These are phyloP conservation scores for Candida schatavii DNA, from an alignment of 805 yeast genomes.

Conservation along the genomic window DNA sequence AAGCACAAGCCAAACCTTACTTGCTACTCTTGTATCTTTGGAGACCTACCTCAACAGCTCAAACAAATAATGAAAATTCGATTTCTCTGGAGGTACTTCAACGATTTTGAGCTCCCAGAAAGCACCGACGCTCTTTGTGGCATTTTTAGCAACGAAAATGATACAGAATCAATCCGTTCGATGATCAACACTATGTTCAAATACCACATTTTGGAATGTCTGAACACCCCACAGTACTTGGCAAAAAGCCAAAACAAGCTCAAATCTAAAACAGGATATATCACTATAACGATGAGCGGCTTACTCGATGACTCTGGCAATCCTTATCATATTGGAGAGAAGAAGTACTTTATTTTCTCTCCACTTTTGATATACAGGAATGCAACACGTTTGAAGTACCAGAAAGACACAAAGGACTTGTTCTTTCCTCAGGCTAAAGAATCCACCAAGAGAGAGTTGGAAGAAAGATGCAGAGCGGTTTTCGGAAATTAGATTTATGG, in stretches of 20 bases:
- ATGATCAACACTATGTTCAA: constrained; percentile 1
- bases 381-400: not conserved
- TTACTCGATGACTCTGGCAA: not conserved
- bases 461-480: not conserved
- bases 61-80: not conserved
- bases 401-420: not conserved
- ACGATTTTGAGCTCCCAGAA: not conserved
- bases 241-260: not conserved
- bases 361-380: not conserved
- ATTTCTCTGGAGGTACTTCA: constrained; percentile 1
- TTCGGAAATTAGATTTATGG: not conserved
- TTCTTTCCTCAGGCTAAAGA: not conserved
- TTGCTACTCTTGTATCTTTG: not conserved
- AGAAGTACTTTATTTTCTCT: constrained; percentile 1
- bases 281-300: not conserved
- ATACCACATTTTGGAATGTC: not conserved
- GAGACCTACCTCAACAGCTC: not conserved
- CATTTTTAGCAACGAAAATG: not conserved
- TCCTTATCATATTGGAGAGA: not conserved
- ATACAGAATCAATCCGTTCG: not conserved
- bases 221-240: not conserved
- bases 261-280: not conserved
- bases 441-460: not conserved
- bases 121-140: not conserved
- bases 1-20: not conserved